Base-by-base conservation (phyloP, 2,329 filamentous ascomycete species). In the Claviceps sp. region DNA sequence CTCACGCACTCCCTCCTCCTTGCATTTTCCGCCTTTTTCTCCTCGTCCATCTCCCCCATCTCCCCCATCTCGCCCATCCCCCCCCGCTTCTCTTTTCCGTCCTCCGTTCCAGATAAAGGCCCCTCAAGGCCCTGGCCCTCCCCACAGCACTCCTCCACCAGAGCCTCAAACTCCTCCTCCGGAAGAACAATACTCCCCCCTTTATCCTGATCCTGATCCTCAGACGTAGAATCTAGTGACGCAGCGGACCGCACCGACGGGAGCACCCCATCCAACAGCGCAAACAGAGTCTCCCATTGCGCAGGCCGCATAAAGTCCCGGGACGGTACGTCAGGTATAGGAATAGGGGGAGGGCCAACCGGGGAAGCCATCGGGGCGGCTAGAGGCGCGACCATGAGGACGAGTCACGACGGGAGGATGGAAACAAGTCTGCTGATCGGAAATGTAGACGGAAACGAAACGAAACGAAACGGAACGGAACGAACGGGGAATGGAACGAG, bases 191-290 rank as follows among this genome's bases (percentile, higher is more conserved):
- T 51, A 47, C 50, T 50, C 11, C 40, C 64, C 26, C 26, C 26
- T 30, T 30, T 2, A 4, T 62, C 60, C 22, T 61, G 60, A 58
- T 77, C 71, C 13, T 61, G 61, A 20, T 65, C 58, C 20, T 63
- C 58, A 18, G 70, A 65, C 26, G 26, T 30, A 30, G 26, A 8
- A 9, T 9, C 26, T 7, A 30, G 26, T 14, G 54, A 47, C 11
- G 51, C 49, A 5, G 70, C 66, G 14, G 70, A 62, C 20, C 70
- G 72, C 55, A 86, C 71, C 20, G 81, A 74, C 2, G 84, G 82
- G 37, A 87, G 66, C 18, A 79, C 65, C n/a, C 74, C 76, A 56
- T 82, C 78, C 42, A 81, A 63, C 6, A 82, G 64, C 2, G 78
- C 69, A 57, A 74, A 69, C 43, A 82, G 60, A 2, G 75, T 73